phyloP scores from a whole-genome alignment of 768 basidiomycete genomes.

The Trametes punicea region DNA sequence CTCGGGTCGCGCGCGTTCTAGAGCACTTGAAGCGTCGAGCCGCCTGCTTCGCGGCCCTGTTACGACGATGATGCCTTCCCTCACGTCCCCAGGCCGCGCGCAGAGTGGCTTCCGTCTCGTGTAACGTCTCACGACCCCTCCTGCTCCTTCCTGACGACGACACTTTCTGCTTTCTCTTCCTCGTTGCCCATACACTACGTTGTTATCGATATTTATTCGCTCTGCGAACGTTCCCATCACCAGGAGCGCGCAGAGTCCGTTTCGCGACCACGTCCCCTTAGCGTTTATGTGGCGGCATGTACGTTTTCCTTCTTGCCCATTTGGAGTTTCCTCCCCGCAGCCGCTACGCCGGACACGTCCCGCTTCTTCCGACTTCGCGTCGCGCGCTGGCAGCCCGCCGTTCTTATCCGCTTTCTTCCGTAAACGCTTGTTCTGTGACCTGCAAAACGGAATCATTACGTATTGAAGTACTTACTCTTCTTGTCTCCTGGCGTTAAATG shows the following conservation, averaged over 20 bases:
- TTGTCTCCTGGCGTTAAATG: not conserved
- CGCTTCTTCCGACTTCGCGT: not conserved
- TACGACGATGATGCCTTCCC: not conserved
- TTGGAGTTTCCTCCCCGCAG: not conserved
- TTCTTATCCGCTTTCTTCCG: not conserved
- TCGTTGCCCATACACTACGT: conserved; percentile 10
- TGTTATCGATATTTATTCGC: conserved; percentile 8
- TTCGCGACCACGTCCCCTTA: not conserved
- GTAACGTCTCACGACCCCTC: conserved; percentile 11
- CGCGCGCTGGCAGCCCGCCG: conserved; percentile 3
- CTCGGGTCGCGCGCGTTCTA: not conserved
- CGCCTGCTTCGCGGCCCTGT: not conserved
- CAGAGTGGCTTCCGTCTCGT: not conserved
- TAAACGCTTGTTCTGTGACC: not conserved
- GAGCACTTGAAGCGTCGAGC: not conserved
- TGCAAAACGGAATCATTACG: not conserved
- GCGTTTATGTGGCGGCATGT: not conserved
- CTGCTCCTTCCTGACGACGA: conserved; percentile 11
- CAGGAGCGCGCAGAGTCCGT: too few species aligned
- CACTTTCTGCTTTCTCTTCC: not conserved
- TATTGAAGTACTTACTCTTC: not conserved
- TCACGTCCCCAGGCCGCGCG: not conserved
- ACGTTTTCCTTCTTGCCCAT: not conserved
- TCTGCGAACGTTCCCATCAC: too few species aligned
- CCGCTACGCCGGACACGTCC: not conserved